A percentile compares a stretch with the other conserved stretches of the same genome.
Conservation (phyloP, 106 monocot species). For the Vanilla planifolia region DNA sequence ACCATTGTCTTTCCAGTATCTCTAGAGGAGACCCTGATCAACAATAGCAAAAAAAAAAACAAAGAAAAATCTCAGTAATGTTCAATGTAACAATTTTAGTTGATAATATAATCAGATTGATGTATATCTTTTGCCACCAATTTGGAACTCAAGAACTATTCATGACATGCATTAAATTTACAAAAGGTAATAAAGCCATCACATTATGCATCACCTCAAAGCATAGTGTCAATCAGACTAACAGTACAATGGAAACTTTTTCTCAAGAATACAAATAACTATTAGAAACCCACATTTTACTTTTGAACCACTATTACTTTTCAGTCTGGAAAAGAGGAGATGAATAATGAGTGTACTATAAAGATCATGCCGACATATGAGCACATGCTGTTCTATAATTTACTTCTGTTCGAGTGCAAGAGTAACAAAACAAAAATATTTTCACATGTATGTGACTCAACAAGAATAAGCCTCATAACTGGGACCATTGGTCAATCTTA, state of each 20-base stretch:
- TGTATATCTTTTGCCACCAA: not conserved
- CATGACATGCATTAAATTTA: not conserved
- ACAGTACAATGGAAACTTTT: not conserved
- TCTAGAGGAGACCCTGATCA: conserved; percentile 70
- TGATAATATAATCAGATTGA: not conserved
- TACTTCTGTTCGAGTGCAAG: too few species aligned
- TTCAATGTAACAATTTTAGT: not conserved
- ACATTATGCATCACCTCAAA: not conserved
- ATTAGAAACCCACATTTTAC: too few species aligned
- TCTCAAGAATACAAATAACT: too few species aligned
- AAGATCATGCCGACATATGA: too few species aligned
- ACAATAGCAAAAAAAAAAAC: not conserved
- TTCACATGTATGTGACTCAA: not conserved
- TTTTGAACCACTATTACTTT: too few species aligned
- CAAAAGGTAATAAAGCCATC: not conserved
- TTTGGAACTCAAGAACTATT: not conserved
- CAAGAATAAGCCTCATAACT: conserved; percentile 1
- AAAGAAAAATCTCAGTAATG: too few species aligned
- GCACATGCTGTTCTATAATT: too few species aligned
- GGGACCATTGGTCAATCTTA: not conserved
- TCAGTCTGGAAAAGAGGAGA: too few species aligned
- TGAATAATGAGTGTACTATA: too few species aligned
- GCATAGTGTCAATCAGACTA: not conserved
- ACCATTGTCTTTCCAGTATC: conserved; percentile 99
- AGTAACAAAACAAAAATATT: too few species aligned